Percentiles rank a stretch among this genome's conserved stretches.
These are phyloP conservation scores for Trypanosoma scelopori DNA, from an alignment of 208 protist genomes.

Conservation along the genomic window DNA sequence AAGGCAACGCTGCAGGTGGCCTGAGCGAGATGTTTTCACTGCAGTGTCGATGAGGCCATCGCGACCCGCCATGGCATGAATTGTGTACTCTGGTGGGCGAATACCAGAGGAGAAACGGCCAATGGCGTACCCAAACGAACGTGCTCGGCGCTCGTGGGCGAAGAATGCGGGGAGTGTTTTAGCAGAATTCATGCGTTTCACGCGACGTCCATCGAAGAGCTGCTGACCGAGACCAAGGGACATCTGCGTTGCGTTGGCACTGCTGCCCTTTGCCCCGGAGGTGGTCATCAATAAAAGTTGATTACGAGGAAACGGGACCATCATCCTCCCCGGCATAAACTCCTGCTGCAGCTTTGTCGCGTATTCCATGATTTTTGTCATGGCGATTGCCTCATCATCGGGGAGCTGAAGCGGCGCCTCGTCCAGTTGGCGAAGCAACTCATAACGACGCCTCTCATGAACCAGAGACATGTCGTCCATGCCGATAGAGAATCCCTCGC, in stretches of 20 bases:
- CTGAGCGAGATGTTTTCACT: conserved; percentile 99
- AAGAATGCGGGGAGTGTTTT: conserved; percentile 96
- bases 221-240: conserved; percentile 96
- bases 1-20: conserved; percentile 98
- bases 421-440: conserved; percentile 83
- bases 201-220: conserved; percentile 98
- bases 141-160: conserved; percentile 63
- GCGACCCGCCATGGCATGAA: conserved; percentile 99
- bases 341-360: conserved; percentile 85
- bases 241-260: conserved; percentile 99
- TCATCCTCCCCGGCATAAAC: conserved; percentile 87
- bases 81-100: conserved; percentile 98
- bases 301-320: conserved; percentile 96
- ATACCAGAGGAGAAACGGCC: conserved; percentile 99
- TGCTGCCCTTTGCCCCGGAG: conserved; percentile 98
- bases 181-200: conserved; percentile 95
- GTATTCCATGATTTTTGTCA: conserved; percentile 77
- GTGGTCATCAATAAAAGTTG: conserved; percentile 98
- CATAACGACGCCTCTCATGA: conserved; percentile 53
- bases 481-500: conserved; percentile 97
- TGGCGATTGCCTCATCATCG: conserved; percentile 77
- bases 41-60: conserved; percentile 99
- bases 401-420: conserved; percentile 62
- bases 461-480: conserved; percentile 98
- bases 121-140: conserved; percentile 90